Evolutionary conservation across 2,329 filamentous ascomycete genomes (phyloP), one percentile per base, ranked within the genome.

Genomic region (Ophiostoma sp.): DNA sequence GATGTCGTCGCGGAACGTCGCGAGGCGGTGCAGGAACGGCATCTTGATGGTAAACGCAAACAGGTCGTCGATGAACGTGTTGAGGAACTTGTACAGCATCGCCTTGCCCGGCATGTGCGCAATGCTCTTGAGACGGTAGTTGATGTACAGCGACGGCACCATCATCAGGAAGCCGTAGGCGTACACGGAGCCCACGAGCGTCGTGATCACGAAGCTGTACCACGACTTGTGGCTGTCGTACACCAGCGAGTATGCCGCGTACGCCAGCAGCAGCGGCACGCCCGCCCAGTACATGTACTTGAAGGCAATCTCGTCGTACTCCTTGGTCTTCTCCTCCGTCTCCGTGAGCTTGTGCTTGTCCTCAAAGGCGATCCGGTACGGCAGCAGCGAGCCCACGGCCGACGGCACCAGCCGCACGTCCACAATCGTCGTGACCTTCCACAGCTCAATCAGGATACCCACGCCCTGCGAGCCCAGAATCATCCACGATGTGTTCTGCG

Each of bases 31-130:
- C 66, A 99, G 83, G 71, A 93, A 87, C 0, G 95, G 95, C 95
- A 99, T 99, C 82, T 98, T 98, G 82, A 99, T 97, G 52, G 95
- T 99, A 76, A 98, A 99, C 2, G 95, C 95, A 76, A 99, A 99
- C 44, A 99, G 83, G 76, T 99, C 95, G 79, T 99, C 95, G 77
- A 99, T 98, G 78, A 99, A 99, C 5, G 95, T 98, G 81, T 98
- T 97, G 72, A 98, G 82, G 80, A 97, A 97, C 81, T 98, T 97
- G 85, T 97, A 97, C 78, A 89, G 94, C 92, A 99, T 95, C 64
- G 95, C 93, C 81, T 92, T 94, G 73, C 85, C 92, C 1, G 95
- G 93, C 94, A 99, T 97, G 80, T 99, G 95, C 11, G 95, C 95
- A 45, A 98, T 92, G 73, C 88, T 90, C 84, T 94, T 97, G 73